These are phyloP conservation scores for Diplodia intermedia DNA, from an alignment of 2,329 filamentous ascomycete species.

Conservation along the genomic window DNA sequence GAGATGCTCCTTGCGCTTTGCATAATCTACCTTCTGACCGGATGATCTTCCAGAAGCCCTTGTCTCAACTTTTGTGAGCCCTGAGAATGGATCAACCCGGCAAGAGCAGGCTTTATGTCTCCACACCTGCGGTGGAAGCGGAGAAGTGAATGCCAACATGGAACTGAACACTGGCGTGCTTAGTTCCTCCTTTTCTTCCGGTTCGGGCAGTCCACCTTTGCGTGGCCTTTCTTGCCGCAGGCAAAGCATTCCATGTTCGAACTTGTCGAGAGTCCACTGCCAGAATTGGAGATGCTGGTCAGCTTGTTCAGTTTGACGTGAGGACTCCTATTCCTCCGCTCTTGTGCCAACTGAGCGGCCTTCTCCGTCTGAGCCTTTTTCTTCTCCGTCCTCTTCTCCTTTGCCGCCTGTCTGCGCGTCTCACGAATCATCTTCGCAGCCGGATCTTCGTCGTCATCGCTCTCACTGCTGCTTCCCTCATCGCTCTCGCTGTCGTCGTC, in stretches of 20 bases:
- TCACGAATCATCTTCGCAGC: conserved; percentile 54
- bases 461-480: conserved; percentile 43
- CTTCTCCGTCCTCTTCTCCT: conserved; percentile 55
- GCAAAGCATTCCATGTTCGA: conserved; percentile 61
- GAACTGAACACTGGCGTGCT: background rate
- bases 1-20: background rate
- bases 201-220: conserved; percentile 62
- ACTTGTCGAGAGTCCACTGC: conserved; percentile 41
- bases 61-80: background rate
- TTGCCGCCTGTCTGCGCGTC: conserved; percentile 54
- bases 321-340: conserved; percentile 67
- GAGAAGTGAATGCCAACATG: background rate
- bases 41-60: background rate
- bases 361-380: conserved; percentile 59
- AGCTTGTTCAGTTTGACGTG: conserved; percentile 65
- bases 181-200: conserved; percentile 36
- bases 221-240: conserved; percentile 69
- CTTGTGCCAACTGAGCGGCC: conserved; percentile 61
- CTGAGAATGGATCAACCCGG: background rate
- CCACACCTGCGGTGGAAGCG: background rate
- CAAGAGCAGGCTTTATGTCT: background rate
- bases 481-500: conserved; percentile 46
- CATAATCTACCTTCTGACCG: background rate
- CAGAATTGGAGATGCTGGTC: conserved; percentile 65
- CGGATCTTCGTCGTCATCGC: conserved; percentile 51